phyloP scores from a whole-genome alignment of 1,284 basidiomycete species.

The Microbotryum intermedium region DNA sequence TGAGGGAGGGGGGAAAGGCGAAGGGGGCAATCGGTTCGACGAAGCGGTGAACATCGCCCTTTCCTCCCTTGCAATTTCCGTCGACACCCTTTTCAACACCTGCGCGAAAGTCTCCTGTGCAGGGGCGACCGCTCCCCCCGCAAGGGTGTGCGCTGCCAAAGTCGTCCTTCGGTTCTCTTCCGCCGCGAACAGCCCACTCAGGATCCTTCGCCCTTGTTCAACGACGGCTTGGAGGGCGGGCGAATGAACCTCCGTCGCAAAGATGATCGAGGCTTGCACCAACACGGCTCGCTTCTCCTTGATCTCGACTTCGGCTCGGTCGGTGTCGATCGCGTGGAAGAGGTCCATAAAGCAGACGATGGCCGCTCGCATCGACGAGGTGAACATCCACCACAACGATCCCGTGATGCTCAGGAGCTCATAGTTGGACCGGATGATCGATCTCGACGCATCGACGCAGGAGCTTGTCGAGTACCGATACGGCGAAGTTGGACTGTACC shows the following conservation, averaged over 20 bases:
- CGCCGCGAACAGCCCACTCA: slow-evolving; percentile 15
- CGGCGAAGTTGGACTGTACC: slow-evolving; percentile 18
- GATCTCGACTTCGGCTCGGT: slow-evolving; percentile 1
- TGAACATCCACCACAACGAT: slow-evolving; percentile 26
- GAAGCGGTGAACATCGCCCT: background rate
- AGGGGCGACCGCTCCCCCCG: background rate
- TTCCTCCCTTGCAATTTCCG: slow-evolving; percentile 9
- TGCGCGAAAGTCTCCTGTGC: slow-evolving; percentile 19
- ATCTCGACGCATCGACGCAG: slow-evolving; percentile 20
- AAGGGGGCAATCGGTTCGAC: background rate
- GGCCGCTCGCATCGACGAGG: slow-evolving; percentile 17
- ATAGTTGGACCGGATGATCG: slow-evolving; percentile 22
- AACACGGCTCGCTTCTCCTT: slow-evolving; percentile 26
- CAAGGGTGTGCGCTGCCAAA: slow-evolving; percentile 10
- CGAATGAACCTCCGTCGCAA: slow-evolving; percentile 14
- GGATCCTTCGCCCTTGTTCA: slow-evolving; percentile 25
- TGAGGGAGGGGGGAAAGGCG: background rate
- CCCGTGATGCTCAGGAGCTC: slow-evolving; percentile 18
- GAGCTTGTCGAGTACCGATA: slow-evolving; percentile 19
- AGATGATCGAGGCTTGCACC: slow-evolving; percentile 19
- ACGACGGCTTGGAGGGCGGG: slow-evolving; percentile 24
- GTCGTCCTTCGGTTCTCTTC: slow-evolving; percentile 20
- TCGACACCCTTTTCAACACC: slow-evolving; percentile 24
- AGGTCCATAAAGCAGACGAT: slow-evolving; percentile 29
- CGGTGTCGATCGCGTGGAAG: slow-evolving; percentile 27